Evolutionary conservation across 2,329 filamentous ascomycete species (phyloP).

Genomic region (Grosmannia penicillata): DNA sequence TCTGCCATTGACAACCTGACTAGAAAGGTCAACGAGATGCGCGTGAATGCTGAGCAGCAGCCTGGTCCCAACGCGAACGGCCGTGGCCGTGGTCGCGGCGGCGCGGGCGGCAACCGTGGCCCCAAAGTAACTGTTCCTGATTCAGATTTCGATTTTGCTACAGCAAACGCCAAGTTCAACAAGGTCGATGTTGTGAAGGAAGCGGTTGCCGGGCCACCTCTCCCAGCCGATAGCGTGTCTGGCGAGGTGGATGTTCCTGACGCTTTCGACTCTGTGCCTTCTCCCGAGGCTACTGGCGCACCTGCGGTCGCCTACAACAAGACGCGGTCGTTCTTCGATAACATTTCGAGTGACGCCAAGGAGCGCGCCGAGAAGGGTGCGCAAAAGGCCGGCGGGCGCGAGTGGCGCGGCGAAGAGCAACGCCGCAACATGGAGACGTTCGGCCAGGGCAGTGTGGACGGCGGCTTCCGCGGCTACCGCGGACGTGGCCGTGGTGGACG

Average conservation of each 20-base stretch:
- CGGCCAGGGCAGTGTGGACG: constrained; percentile 88
- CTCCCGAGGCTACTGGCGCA: constrained; percentile 4
- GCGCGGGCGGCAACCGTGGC: constrained; percentile 30
- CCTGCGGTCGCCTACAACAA: constrained; percentile 64
- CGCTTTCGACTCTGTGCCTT: constrained; percentile 2
- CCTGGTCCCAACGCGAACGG: neutral
- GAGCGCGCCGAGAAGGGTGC: constrained; percentile 64
- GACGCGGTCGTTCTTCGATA: constrained; percentile 86
- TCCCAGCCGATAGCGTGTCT: constrained; percentile 20
- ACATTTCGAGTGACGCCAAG: constrained; percentile 87
- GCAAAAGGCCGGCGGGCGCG: constrained; percentile 59
- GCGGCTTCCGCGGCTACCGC: constrained; percentile 58
- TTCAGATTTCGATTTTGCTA: constrained; percentile 84
- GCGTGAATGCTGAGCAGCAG: constrained; percentile 35
- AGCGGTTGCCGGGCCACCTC: constrained; percentile 50
- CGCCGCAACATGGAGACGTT: constrained; percentile 97
- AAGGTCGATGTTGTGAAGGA: constrained; percentile 79
- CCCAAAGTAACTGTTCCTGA: constrained; percentile 77
- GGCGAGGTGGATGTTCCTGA: constrained; percentile 16
- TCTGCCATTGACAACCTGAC: constrained; percentile 52
- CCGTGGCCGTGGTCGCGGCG: constrained; percentile 22
- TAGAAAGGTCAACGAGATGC: constrained; percentile 65
- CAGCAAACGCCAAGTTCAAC: constrained; percentile 77
- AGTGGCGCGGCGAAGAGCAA: constrained; percentile 86
- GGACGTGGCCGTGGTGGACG: constrained; percentile 67